A percentile compares a stretch with the other conserved stretches of the same genome.
Conservation (phyloP, 2,329 filamentous ascomycete genomes). For the Claviceps citrina region DNA sequence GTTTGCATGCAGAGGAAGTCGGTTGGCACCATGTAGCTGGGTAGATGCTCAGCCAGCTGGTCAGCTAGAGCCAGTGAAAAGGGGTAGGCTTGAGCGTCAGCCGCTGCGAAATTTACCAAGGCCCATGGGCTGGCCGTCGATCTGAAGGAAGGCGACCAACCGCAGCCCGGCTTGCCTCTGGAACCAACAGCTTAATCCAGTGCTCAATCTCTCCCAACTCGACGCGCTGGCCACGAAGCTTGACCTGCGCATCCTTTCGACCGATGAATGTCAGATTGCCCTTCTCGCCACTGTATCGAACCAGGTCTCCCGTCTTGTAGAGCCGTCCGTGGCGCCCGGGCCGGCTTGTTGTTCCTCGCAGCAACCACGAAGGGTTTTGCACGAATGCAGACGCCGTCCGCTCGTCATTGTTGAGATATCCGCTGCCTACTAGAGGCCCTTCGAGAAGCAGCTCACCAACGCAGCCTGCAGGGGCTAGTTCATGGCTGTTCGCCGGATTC, state of each 20-base stretch:
- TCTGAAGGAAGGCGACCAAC: background rate
- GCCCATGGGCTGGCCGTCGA: background rate
- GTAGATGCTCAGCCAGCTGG: slow-evolving; percentile 3
- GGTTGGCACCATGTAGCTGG: slow-evolving; percentile 9
- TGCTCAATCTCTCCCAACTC: slow-evolving; percentile 11
- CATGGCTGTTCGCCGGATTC: background rate
- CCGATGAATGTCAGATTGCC: slow-evolving; percentile 13
- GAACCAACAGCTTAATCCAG: background rate
- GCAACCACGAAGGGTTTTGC: background rate
- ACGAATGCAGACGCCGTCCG: slow-evolving; percentile 1
- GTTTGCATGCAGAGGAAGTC: slow-evolving; percentile 6
- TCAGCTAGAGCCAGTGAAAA: background rate
- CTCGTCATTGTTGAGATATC: background rate
- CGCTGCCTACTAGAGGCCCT: background rate
- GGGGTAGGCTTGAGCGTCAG: background rate
- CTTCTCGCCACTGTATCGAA: slow-evolving; percentile 8
- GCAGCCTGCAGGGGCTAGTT: background rate
- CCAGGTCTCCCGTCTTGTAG: slow-evolving; percentile 13
- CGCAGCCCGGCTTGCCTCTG: background rate
- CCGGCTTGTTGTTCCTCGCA: slow-evolving; percentile 2
- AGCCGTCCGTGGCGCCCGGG: background rate
- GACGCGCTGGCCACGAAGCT: slow-evolving; percentile 14
- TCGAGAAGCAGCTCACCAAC: slow-evolving; percentile 4
- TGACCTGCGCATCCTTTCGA: slow-evolving; percentile 12
- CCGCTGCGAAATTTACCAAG: background rate